Conservation (phyloP, 2,329 filamentous ascomycete species). For the Aaosphaeria pasadenensis region DNA sequence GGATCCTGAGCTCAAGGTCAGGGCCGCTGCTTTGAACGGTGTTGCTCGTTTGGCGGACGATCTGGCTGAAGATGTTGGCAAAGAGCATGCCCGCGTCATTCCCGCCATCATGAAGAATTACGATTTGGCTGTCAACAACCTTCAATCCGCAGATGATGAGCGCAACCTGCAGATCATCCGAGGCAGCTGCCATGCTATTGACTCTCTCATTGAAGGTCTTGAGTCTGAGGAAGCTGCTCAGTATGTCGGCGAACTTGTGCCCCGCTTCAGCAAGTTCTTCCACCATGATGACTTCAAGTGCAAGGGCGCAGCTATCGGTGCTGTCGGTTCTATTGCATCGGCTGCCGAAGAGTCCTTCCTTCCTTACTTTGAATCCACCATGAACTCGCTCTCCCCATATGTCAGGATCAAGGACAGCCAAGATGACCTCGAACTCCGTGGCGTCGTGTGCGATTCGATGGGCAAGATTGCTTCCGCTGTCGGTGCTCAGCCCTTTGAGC, state of each 20-base stretch:
- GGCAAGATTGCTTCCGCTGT: constrained; percentile 90
- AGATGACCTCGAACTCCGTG: constrained; percentile 85
- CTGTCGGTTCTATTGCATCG: constrained; percentile 84
- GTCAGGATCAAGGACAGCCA: constrained; percentile 84
- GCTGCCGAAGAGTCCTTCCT: constrained; percentile 79
- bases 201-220: constrained; percentile 83
- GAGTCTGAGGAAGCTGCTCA: constrained; percentile 76
- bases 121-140: constrained; percentile 70
- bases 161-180: constrained; percentile 84
- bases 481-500: constrained; percentile 80
- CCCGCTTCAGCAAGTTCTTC: constrained; percentile 80
- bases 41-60: constrained; percentile 91
- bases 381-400: constrained; percentile 83
- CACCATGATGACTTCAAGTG: constrained; percentile 82
- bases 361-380: constrained; percentile 88
- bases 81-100: constrained; percentile 82
- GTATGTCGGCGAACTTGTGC: constrained; percentile 80
- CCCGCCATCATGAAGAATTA: constrained; percentile 84
- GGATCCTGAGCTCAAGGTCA: constrained; percentile 79
- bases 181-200: constrained; percentile 83
- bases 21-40: constrained; percentile 81
- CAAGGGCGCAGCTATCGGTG: constrained; percentile 84
- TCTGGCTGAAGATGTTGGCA: constrained; percentile 82
- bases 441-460: constrained; percentile 87
- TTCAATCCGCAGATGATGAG: constrained; percentile 62